Conservation (phyloP, 768 basidiomycete genomes). For the Rhizopogon roseolus region DNA sequence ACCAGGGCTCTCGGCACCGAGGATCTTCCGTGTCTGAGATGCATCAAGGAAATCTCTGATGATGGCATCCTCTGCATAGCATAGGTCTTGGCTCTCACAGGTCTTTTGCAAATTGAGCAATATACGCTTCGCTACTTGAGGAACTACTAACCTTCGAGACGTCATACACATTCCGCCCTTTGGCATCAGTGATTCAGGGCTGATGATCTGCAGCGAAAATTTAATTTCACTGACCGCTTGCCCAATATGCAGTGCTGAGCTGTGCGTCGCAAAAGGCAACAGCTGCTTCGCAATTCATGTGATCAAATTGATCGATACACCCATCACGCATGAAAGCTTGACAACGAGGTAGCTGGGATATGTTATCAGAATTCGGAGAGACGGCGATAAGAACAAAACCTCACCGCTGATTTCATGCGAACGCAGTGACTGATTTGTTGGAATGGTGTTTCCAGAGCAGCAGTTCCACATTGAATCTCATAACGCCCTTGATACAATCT, state of each 20-base stretch:
- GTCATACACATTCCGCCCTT: slow-evolving; percentile 51
- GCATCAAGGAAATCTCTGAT: slow-evolving; percentile 45
- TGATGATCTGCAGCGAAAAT: not conserved
- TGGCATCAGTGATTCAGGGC: not conserved
- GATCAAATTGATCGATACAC: slow-evolving; percentile 64
- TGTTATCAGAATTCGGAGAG: not conserved
- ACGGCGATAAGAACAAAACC: slow-evolving; percentile 11
- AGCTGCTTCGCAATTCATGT: slow-evolving; percentile 63
- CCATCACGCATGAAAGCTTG: slow-evolving; percentile 46
- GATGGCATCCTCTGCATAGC: slow-evolving; percentile 33
- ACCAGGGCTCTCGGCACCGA: slow-evolving; percentile 41
- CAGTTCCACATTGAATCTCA: slow-evolving; percentile 45
- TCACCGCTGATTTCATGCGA: slow-evolving; percentile 54
- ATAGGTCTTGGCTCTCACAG: slow-evolving; percentile 24
- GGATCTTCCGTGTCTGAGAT: slow-evolving; percentile 34
- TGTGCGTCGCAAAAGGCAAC: slow-evolving; percentile 58
- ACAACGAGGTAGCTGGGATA: slow-evolving; percentile 60
- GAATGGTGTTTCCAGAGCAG: slow-evolving; percentile 50
- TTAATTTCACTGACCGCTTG: slow-evolving; percentile 26
- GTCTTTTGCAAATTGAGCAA: slow-evolving; percentile 12
- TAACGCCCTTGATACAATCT: slow-evolving; percentile 39
- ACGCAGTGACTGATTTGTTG: slow-evolving; percentile 32
- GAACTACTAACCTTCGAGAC: slow-evolving; percentile 40
- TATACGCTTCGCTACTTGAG: not conserved
- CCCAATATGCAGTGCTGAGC: slow-evolving; percentile 38